Percentiles rank a stretch among this genome's conserved stretches.
These are phyloP conservation scores for Spathaspora sp. DNA, from an alignment of 1,139 yeast genomes.

Conservation along the genomic window DNA sequence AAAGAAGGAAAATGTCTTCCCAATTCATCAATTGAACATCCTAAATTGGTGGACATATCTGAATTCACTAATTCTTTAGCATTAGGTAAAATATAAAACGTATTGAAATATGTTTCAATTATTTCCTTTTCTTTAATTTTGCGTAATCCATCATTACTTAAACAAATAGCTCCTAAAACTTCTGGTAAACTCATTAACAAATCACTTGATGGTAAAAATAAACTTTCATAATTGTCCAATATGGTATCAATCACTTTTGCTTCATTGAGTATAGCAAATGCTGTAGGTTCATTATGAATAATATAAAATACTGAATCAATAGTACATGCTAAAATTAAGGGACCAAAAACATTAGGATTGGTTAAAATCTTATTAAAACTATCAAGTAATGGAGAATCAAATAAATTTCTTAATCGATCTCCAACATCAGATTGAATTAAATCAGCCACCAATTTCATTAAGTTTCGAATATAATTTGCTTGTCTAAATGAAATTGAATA, in stretches of 20 bases:
- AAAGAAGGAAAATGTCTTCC: slow-evolving; percentile 80
- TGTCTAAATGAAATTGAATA: slow-evolving; percentile 65
- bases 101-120: slow-evolving; percentile 49
- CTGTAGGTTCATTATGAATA: slow-evolving; percentile 90
- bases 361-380: slow-evolving; percentile 60
- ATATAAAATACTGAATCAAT: slow-evolving; percentile 70
- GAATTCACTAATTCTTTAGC: slow-evolving; percentile 44
- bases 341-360: slow-evolving; percentile 68
- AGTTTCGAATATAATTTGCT: slow-evolving; percentile 54
- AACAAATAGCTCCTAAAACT: slow-evolving; percentile 78
- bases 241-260: slow-evolving; percentile 71
- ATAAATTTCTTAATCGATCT: slow-evolving; percentile 79
- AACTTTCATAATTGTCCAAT: slow-evolving; percentile 50
- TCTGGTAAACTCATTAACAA: slow-evolving; percentile 68
- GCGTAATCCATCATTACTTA: slow-evolving; percentile 71
- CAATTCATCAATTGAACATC: slow-evolving; percentile 75
- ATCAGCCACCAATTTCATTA: slow-evolving; percentile 62
- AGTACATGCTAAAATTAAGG: slow-evolving; percentile 61
- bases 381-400: slow-evolving; percentile 74
- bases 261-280: slow-evolving; percentile 77
- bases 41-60: slow-evolving; percentile 56
- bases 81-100: slow-evolving; percentile 47
- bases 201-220: slow-evolving; percentile 58
- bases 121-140: slow-evolving; percentile 50
- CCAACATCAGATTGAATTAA: slow-evolving; percentile 74